Evolutionary conservation across 2,329 filamentous ascomycete species (phyloP).

Genomic region (Scortechinia acanthostroma): DNA sequence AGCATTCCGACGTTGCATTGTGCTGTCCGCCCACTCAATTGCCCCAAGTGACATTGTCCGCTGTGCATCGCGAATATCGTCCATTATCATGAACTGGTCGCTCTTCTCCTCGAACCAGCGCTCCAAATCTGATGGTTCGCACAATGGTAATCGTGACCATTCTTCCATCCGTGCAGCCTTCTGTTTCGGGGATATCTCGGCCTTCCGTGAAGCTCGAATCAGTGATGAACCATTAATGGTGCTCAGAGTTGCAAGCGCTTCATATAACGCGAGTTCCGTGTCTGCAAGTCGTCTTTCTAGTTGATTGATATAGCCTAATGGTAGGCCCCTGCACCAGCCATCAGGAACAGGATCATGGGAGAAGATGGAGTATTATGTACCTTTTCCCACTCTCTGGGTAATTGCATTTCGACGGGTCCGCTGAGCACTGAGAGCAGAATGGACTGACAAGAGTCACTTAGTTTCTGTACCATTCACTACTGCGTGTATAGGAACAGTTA

Average conservation of each 20-base stretch:
- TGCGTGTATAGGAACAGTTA: neutral
- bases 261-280: constrained; percentile 16
- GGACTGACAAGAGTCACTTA: constrained; percentile 13
- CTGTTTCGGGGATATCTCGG: neutral
- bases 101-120: too few species aligned
- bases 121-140: too few species aligned
- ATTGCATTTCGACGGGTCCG: constrained; percentile 17
- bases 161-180: neutral
- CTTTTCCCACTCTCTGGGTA: constrained; percentile 23
- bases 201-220: neutral
- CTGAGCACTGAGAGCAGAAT: constrained; percentile 16
- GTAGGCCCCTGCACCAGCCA: constrained; percentile 16
- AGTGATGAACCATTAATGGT: neutral
- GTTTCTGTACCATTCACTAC: neutral
- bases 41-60: too few species aligned
- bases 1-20: too few species aligned
- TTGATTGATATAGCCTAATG: constrained; percentile 25
- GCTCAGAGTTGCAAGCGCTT: constrained; percentile 8
- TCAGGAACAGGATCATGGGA: constrained; percentile 3
- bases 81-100: too few species aligned
- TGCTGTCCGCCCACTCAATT: too few species aligned
- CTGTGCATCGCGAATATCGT: too few species aligned
- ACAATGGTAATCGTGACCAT: constrained; percentile 1
- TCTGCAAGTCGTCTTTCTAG: constrained; percentile 25
- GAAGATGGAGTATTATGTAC: constrained; percentile 11